phyloP scores from a whole-genome alignment of 305 asterid species.

The Solanum aculeatissimum region DNA sequence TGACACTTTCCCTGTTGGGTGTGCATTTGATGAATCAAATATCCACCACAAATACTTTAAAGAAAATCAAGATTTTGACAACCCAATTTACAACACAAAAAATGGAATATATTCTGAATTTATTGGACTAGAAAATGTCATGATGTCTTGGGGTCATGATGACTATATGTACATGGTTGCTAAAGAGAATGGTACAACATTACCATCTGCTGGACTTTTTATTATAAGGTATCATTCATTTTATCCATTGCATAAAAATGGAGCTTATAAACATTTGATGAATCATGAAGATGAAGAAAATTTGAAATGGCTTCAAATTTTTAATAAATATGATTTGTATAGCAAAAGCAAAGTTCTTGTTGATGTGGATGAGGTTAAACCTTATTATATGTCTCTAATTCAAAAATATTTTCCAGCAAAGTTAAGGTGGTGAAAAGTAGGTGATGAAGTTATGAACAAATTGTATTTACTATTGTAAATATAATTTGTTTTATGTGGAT shows the following conservation, averaged over 20 bases:
- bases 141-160: slow-evolving; percentile 81
- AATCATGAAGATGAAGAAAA: slow-evolving; percentile 61
- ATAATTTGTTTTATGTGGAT: background rate
- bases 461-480: background rate
- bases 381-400: slow-evolving; percentile 31
- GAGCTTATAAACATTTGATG: slow-evolving; percentile 69
- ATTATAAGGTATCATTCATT: slow-evolving; percentile 77
- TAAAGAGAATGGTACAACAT: slow-evolving; percentile 51
- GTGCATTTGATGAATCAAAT: slow-evolving; percentile 43
- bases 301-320: slow-evolving; percentile 59
- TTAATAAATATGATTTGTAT: slow-evolving; percentile 70
- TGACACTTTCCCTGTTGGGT: slow-evolving; percentile 46
- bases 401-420: slow-evolving; percentile 62
- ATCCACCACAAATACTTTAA: slow-evolving; percentile 52
- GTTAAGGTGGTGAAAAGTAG: slow-evolving; percentile 44
- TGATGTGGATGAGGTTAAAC: slow-evolving; percentile 32
- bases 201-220: slow-evolving; percentile 71
- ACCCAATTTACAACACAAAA: slow-evolving; percentile 34
- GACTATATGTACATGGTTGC: slow-evolving; percentile 79
- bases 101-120: slow-evolving; percentile 53
- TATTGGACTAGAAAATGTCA: slow-evolving; percentile 58
- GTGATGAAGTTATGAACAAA: background rate
- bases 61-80: slow-evolving; percentile 36
- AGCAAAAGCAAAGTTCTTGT: slow-evolving; percentile 64
- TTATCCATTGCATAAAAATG: slow-evolving; percentile 62